A percentile compares a stretch with the other conserved stretches of the same genome.
phyloP scores from a whole-genome alignment of 2,329 filamentous ascomycete genomes.

The Calonectria henricotiae region DNA sequence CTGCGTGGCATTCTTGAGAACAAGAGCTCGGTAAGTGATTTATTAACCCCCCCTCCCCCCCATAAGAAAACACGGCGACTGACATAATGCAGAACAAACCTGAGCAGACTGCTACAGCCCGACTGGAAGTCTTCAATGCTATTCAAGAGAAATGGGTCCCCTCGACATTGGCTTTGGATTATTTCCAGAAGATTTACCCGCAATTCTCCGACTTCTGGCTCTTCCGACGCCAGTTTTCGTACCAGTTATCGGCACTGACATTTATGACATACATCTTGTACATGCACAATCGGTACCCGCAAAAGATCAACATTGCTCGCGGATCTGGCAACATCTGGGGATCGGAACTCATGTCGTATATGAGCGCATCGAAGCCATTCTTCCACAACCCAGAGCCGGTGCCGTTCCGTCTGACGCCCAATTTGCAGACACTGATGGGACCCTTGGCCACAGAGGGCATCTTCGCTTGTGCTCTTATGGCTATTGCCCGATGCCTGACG shows the following conservation, averaged over 20 bases:
- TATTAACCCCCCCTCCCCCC: not conserved
- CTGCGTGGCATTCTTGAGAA: conserved; percentile 82
- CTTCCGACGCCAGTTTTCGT: conserved; percentile 96
- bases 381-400: conserved; percentile 97
- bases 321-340: conserved; percentile 96
- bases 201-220: conserved; percentile 97
- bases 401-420: conserved; percentile 96
- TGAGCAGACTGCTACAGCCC: conserved; percentile 81
- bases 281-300: conserved; percentile 96
- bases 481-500: conserved; percentile 93
- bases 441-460: conserved; percentile 96
- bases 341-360: conserved; percentile 91
- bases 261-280: conserved; percentile 99
- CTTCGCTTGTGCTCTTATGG: conserved; percentile 96
- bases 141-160: conserved; percentile 97
- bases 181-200: conserved; percentile 90
- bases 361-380: conserved; percentile 87
- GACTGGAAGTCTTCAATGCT: conserved; percentile 92
- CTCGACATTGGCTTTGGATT: conserved; percentile 85
- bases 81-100: conserved; percentile 70
- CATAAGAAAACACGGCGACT: conserved; percentile 23
- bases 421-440: conserved; percentile 96
- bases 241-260: conserved; percentile 93
- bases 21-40: conserved; percentile 71
- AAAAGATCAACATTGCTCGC: conserved; percentile 93